Base-by-base conservation (phyloP, 768 basidiomycete genomes). In the Omphalotus guepiniiformis region DNA sequence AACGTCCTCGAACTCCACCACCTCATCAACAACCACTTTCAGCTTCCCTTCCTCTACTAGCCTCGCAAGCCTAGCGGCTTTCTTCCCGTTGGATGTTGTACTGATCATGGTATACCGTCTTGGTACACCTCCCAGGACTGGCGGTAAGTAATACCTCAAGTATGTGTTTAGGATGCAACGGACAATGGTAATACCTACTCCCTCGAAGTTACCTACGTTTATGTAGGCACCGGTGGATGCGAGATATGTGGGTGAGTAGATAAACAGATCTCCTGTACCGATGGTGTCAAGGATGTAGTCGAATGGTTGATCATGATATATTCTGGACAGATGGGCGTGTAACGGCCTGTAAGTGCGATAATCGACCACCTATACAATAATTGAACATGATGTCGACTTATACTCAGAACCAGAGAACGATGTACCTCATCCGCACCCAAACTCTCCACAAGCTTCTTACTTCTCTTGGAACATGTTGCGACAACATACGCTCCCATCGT, bases 181-280 rank as follows among this genome's bases (percentile, higher is more conserved):
- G 42, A 38, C 39, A 16, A 53, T 50, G 7, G 49, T 42, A 6
- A 26, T 37, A 11, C 37, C 42, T 9, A 41, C 13, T 6, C 52
- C 52, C 35, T 53, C 52, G 28, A 53, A 53, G 39, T 53, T 53
- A 18, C 49, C 52, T 37, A 50, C 52, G 39, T 53, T 53, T 12
- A 53, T 40, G 15, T 51, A 30, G n/a, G 39, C 18, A 7, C 53
- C 50, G 13, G 29, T 23, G 15, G 40, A 49, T 18, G 11, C 21
- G 18, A 51, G 49, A 39, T 54, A 54, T 26, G 44, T 4, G 29
- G 52, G 23, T 21, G 22, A 53, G 32, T 39, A 15, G 4, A 9
- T 23, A 37, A 54, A 54, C 11, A 50, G 44, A 8, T 36, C 42
- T 34, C 50, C 48, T 22, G 52, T 50, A 19, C 52, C 52, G 45